Percentiles rank a stretch among this genome's conserved stretches.
Evolutionary conservation across 148 eudicot species (phyloP).

Genomic region (Silene uniflora): DNA sequence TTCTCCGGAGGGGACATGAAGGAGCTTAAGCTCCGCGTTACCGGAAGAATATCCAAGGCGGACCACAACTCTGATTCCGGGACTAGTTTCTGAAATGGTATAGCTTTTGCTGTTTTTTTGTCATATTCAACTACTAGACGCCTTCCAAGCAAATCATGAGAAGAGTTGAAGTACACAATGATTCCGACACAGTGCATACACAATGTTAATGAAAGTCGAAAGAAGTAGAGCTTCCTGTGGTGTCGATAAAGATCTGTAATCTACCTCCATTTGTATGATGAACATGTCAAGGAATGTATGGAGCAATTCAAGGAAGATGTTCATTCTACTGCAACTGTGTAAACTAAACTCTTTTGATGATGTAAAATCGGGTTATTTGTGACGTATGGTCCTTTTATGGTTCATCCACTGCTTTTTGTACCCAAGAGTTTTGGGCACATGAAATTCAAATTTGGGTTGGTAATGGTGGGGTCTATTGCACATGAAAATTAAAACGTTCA

Average conservation of each 20-base stretch:
- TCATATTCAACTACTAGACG: neutral
- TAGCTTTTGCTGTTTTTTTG: conserved; percentile 7
- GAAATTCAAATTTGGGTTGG: neutral
- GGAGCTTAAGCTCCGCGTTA: conserved; percentile 39
- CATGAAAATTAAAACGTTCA: neutral
- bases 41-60: conserved; percentile 37
- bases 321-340: conserved; percentile 10
- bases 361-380: conserved; percentile 16
- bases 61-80: conserved; percentile 30
- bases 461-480: neutral
- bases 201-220: neutral
- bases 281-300: neutral
- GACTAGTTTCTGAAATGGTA: conserved; percentile 14
- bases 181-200: neutral
- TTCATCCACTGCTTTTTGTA: neutral
- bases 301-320: conserved; percentile 2
- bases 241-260: neutral
- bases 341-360: conserved; percentile 14
- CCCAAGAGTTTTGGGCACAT: neutral
- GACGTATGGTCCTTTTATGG: neutral
- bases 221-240: neutral
- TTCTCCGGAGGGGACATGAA: conserved; percentile 38
- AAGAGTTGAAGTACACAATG: conserved; percentile 9
- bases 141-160: neutral
- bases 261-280: neutral